Evolutionary conservation across 2,329 filamentous ascomycete species (phyloP).

Genomic region (Aureobasidium mangrovei): DNA sequence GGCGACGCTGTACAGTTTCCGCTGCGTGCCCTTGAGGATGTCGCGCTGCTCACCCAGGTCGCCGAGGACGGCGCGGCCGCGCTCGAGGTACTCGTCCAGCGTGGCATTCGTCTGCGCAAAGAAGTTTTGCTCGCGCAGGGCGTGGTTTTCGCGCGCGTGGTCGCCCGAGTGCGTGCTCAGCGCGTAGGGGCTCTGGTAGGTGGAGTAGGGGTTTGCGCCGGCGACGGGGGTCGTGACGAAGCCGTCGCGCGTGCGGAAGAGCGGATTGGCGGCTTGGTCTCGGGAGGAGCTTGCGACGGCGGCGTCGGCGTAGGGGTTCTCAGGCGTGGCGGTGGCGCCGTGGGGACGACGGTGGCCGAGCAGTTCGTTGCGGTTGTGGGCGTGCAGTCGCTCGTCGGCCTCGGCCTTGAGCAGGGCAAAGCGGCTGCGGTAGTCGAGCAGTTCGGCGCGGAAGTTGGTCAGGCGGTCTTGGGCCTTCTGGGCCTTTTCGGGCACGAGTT

Average conservation of each 20-base stretch:
- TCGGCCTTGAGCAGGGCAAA: slow-evolving; percentile 70
- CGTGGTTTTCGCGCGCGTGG: slow-evolving; percentile 59
- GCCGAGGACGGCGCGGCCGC: slow-evolving; percentile 80
- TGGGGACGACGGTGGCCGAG: slow-evolving; percentile 71
- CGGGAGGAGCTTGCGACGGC: slow-evolving; percentile 26
- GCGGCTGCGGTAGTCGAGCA: slow-evolving; percentile 68
- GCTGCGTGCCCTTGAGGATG: slow-evolving; percentile 91
- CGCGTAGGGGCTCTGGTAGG: slow-evolving; percentile 30
- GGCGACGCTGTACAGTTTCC: slow-evolving; percentile 79
- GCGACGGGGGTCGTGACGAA: slow-evolving; percentile 18
- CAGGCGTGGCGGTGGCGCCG: slow-evolving; percentile 60
- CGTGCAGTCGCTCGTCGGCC: slow-evolving; percentile 53
- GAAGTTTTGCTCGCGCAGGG: slow-evolving; percentile 82
- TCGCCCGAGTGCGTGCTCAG: slow-evolving; percentile 21
- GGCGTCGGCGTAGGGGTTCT: slow-evolving; percentile 78
- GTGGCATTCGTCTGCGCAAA: slow-evolving; percentile 72
- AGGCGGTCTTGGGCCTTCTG: slow-evolving; percentile 82
- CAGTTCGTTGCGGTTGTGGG: slow-evolving; percentile 60
- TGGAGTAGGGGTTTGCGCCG: slow-evolving; percentile 33
- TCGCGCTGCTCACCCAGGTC: slow-evolving; percentile 86
- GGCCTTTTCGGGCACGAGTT: slow-evolving; percentile 83
- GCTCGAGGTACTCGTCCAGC: slow-evolving; percentile 86
- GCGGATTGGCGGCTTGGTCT: slow-evolving; percentile 25
- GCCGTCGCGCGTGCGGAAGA: slow-evolving; percentile 28
- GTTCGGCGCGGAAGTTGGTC: slow-evolving; percentile 74